Evolutionary conservation across 306 rosid genomes (phyloP), one percentile per base, ranked within the genome.

Genomic region (Quercus mongolica): DNA sequence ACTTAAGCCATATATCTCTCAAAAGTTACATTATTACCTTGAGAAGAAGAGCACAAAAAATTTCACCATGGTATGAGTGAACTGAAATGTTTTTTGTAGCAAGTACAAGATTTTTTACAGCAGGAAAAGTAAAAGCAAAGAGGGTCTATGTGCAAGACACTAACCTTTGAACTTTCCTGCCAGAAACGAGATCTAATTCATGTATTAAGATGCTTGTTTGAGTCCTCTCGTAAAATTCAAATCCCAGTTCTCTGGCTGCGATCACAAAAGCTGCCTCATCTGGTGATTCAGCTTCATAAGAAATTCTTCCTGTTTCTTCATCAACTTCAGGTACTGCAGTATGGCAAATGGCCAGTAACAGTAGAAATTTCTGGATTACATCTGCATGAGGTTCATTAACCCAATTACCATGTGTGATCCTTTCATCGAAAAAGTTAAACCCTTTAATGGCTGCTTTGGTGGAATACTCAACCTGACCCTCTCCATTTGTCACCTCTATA

Each of bases 281-380:
- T 0, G 94, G 98, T 25, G 98, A 94, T 85, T 94, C 97, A 68
- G 98, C 97, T 90, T 94, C 97, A 83, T 92, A 94, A n/a, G 98
- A 85, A 65, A 89, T 84, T 14, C 59, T 84, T 76, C 97, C 94
- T 3, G 91, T 87, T 78, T 71, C 89, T 80, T 91, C 97, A 84
- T 94, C 97, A 56, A 86, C 9, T 6, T 38, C 44, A 38, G 44
- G 44, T 38, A 38, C 8, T 38, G 44, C 44, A 38, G 44, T 38
- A 6, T 38, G 44, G 44, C 44, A 38, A 10, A 38, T 38, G 44
- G 44, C 44, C 44, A 38, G 10, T 38, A 7, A 38, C 44, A 10
- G 2, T 38, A 38, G 44, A 10, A 38, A 38, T 38, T 38, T 38
- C 10, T 38, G 44, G 10, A 38, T 38, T 7, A 38, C 44, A 38